A percentile compares a stretch with the other conserved stretches of the same genome.
These are phyloP conservation scores for Fusarium multiceps DNA, from an alignment of 2,329 filamentous ascomycete genomes.

Conservation along the genomic window DNA sequence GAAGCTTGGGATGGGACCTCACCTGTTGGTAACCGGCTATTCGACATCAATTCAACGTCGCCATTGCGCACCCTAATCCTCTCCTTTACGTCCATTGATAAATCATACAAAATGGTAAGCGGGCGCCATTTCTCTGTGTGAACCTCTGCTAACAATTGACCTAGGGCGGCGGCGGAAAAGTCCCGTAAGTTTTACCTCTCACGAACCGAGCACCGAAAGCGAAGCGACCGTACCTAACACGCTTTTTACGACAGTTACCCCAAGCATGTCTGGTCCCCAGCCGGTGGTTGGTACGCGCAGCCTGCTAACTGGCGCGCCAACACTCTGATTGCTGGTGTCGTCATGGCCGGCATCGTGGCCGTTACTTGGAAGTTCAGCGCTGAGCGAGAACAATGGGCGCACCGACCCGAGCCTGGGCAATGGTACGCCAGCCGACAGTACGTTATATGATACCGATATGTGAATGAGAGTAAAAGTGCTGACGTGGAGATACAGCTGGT, in stretches of 20 bases:
- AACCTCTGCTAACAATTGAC: constrained; percentile 54
- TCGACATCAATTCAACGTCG: constrained; percentile 43
- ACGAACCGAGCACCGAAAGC: constrained; percentile 33
- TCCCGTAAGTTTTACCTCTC: constrained; percentile 61
- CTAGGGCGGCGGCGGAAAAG: constrained; percentile 79
- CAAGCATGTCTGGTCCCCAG: constrained; percentile 99
- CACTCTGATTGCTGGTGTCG: constrained; percentile 78
- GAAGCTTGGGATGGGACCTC: constrained; percentile 27
- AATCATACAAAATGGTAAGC: constrained; percentile 67
- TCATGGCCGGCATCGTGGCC: constrained; percentile 75
- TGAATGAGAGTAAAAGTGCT: constrained; percentile 24
- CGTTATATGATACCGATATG: constrained; percentile 51
- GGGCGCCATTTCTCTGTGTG: not conserved
- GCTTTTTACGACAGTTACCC: constrained; percentile 73
- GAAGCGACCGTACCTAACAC: constrained; percentile 31
- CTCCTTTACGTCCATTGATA: constrained; percentile 51
- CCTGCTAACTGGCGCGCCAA: constrained; percentile 96
- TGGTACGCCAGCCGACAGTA: constrained; percentile 90
- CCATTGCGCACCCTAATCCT: constrained; percentile 47
- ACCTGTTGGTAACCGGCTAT: constrained; percentile 27
- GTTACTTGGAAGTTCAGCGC: constrained; percentile 79
- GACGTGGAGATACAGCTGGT: constrained; percentile 54
- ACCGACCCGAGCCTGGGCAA: constrained; percentile 79
- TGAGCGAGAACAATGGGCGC: constrained; percentile 76
- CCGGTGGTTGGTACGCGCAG: constrained; percentile 97